These are phyloP conservation scores for Kwoniella sp. DNA, from an alignment of 768 basidiomycete species.

Conservation along the genomic window DNA sequence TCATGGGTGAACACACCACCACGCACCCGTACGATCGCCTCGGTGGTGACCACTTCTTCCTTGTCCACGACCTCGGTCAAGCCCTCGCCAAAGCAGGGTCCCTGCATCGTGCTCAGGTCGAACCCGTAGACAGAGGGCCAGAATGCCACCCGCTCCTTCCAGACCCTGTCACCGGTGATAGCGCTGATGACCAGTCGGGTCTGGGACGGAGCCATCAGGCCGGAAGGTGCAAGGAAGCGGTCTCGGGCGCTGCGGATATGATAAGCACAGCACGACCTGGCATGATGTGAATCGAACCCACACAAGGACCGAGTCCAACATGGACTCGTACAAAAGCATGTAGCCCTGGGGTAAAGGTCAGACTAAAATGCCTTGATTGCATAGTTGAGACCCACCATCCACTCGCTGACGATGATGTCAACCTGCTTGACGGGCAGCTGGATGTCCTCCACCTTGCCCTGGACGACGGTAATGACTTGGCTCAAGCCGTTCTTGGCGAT, in stretches of 20 bases:
- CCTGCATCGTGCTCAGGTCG: slow-evolving; percentile 76
- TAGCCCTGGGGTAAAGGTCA: slow-evolving; percentile 45
- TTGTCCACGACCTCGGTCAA: slow-evolving; percentile 86
- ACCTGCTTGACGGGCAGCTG: slow-evolving; percentile 69
- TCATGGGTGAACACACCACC: not conserved
- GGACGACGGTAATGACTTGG: slow-evolving; percentile 74
- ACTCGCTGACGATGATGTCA: slow-evolving; percentile 93
- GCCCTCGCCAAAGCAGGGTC: slow-evolving; percentile 71
- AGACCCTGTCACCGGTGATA: slow-evolving; percentile 69
- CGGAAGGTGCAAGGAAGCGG: slow-evolving; percentile 67
- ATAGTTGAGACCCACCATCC: slow-evolving; percentile 88
- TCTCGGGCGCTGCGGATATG: slow-evolving; percentile 64
- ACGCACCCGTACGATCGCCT: slow-evolving; percentile 81
- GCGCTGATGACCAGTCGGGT: slow-evolving; percentile 78
- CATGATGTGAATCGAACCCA: slow-evolving; percentile 12
- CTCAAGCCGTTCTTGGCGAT: slow-evolving; percentile 68
- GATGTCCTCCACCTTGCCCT: slow-evolving; percentile 87
- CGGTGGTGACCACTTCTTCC: slow-evolving; percentile 79
- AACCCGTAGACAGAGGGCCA: slow-evolving; percentile 94
- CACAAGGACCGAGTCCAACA: slow-evolving; percentile 89
- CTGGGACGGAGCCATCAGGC: slow-evolving; percentile 87
- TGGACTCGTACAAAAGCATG: slow-evolving; percentile 77
- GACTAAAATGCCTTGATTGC: not conserved
- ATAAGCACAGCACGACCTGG: no score
- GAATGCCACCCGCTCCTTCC: slow-evolving; percentile 77